These are phyloP conservation scores for Sapria himalayana DNA, from an alignment of 345 rosid genomes.

Conservation along the genomic window DNA sequence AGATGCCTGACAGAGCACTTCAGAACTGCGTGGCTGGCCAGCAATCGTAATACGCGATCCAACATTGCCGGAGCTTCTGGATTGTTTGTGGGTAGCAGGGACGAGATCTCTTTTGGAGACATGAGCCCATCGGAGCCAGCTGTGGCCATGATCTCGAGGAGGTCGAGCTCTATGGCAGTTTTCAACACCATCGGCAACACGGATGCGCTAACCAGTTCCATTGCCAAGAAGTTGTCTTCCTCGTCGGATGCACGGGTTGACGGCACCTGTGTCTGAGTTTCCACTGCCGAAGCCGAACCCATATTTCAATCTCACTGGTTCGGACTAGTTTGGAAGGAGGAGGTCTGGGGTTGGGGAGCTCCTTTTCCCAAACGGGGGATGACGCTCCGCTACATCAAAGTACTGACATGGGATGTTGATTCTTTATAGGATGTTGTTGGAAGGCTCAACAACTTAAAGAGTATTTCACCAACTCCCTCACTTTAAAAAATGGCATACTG, in stretches of 20 bases:
- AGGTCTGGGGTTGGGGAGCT: too few relatives aligned
- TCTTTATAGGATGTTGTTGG: too few relatives aligned
- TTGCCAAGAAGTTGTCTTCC: constrained; percentile 50
- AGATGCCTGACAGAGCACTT: constrained; percentile 22
- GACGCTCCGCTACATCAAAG: too few relatives aligned
- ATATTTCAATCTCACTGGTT: too few relatives aligned
- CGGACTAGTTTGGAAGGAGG: too few relatives aligned
- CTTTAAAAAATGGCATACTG: too few relatives aligned
- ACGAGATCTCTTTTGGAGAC: constrained; percentile 45
- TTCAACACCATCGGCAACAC: constrained; percentile 77
- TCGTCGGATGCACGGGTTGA: constrained; percentile 51
- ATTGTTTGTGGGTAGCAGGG: constrained; percentile 51
- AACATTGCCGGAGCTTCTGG: constrained; percentile 57
- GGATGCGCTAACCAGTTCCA: constrained; percentile 53
- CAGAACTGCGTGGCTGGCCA: constrained; percentile 44
- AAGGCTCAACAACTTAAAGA: too few relatives aligned
- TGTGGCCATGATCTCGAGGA: constrained; percentile 65
- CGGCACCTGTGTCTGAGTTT: constrained; percentile 57
- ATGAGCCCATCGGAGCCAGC: constrained; percentile 27
- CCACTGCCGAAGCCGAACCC: constrained; percentile 47
- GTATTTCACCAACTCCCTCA: too few relatives aligned
- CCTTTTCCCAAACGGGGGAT: too few relatives aligned
- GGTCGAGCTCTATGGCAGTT: constrained; percentile 71
- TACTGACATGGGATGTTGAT: too few relatives aligned
- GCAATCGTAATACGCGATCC: constrained; percentile 54